Conservation (phyloP, 176 grass and related monocot genomes). For the Oryza coarctata region DNA sequence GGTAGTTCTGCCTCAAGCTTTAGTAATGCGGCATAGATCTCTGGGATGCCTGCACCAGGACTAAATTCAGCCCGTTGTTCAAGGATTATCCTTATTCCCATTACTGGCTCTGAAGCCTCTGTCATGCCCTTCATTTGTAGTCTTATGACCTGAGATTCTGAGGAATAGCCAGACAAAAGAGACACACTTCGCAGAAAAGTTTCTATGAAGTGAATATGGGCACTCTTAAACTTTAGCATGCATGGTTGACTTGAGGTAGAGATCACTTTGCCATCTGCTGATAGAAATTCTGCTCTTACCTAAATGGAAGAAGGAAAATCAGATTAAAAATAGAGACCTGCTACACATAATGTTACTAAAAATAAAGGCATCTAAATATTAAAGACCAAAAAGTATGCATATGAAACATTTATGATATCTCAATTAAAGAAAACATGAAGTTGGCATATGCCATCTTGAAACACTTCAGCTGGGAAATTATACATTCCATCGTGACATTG, state of each 20-base stretch:
- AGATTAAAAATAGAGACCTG: neutral
- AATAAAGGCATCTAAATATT: neutral
- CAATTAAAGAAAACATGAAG: neutral
- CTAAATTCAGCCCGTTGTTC: slow-evolving; percentile 85
- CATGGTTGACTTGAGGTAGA: slow-evolving; percentile 64
- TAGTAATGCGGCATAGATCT: slow-evolving; percentile 74
- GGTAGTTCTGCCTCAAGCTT: slow-evolving; percentile 78
- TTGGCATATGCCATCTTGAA: neutral
- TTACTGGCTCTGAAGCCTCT: slow-evolving; percentile 55
- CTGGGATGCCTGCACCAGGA: slow-evolving; percentile 68
- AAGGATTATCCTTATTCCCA: slow-evolving; percentile 60
- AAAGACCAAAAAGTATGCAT: neutral
- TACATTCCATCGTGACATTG: neutral
- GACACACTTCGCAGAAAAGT: slow-evolving; percentile 72
- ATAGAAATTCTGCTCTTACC: slow-evolving; percentile 75
- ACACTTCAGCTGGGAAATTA: neutral
- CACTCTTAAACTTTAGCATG: slow-evolving; percentile 96
- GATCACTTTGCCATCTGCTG: slow-evolving; percentile 54
- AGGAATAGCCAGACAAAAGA: slow-evolving; percentile 74
- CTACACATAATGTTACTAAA: neutral
- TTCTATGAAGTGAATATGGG: slow-evolving; percentile 74
- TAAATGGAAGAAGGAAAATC: slow-evolving; percentile 21
- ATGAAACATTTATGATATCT: neutral
- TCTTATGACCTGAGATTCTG: slow-evolving; percentile 73
- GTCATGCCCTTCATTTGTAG: slow-evolving; percentile 69